These are phyloP conservation scores for Globisporangium cylindrosporum DNA, from an alignment of 352 stramenopile genomes.

Conservation along the genomic window DNA sequence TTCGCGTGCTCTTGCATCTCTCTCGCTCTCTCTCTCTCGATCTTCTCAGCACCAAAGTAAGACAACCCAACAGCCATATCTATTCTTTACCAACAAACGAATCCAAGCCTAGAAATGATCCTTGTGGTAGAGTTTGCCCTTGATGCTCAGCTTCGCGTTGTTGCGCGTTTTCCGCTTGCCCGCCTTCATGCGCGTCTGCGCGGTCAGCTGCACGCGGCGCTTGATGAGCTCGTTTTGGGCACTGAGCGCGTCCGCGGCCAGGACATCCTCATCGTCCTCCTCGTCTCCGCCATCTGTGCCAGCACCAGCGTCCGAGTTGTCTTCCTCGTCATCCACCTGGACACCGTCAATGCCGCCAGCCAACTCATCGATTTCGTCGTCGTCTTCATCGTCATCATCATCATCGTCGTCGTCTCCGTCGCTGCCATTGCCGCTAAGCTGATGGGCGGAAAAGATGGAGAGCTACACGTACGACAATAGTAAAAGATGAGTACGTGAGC, in stretches of 20 bases:
- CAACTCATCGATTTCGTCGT: constrained; percentile 34
- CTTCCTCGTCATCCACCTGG: constrained; percentile 28
- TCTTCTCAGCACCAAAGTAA: background rate
- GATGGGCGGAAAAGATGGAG: constrained; percentile 81
- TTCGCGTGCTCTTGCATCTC: background rate
- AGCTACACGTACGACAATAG: constrained; percentile 29
- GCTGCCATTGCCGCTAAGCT: constrained; percentile 32
- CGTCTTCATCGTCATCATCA: constrained; percentile 31
- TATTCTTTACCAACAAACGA: background rate
- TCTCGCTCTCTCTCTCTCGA: background rate
- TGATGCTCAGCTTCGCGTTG: constrained; percentile 81
- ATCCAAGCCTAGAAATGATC: constrained; percentile 57
- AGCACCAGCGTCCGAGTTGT: constrained; percentile 16
- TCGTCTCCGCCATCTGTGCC: constrained; percentile 12
- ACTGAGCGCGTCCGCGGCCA: constrained; percentile 32
- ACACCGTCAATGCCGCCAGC: constrained; percentile 36
- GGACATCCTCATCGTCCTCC: constrained; percentile 20
- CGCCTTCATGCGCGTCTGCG: constrained; percentile 51
- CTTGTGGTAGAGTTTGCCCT: constrained; percentile 83
- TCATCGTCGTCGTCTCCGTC: constrained; percentile 49
- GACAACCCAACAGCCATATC: background rate
- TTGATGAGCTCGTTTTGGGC: constrained; percentile 78
- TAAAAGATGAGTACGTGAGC: background rate
- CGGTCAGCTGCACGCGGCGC: constrained; percentile 73
- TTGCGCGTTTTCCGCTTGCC: constrained; percentile 71